Conservation (phyloP, 306 rosid genomes). For the Cucurbita moschata region DNA sequence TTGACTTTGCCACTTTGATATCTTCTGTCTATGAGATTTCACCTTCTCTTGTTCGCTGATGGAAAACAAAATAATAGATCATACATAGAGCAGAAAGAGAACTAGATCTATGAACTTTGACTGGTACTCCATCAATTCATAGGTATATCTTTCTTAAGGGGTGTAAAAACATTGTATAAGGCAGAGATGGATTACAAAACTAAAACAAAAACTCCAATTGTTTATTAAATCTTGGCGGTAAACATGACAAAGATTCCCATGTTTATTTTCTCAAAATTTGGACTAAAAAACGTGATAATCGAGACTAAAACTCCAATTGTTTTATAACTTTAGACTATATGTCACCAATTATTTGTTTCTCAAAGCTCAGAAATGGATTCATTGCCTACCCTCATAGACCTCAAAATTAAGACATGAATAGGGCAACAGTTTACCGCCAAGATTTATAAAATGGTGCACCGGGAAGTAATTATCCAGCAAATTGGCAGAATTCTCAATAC, state of each 20-base stretch:
- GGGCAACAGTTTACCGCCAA: neutral
- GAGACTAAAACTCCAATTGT: neutral
- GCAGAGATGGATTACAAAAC: neutral
- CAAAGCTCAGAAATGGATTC: neutral
- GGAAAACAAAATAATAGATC: slow-evolving; percentile 13
- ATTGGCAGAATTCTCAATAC: slow-evolving; percentile 10
- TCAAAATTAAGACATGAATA: neutral
- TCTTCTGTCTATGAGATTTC: slow-evolving; percentile 61
- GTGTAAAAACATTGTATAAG: neutral
- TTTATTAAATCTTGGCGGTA: no score
- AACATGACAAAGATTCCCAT: neutral
- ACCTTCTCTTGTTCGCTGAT: slow-evolving; percentile 81
- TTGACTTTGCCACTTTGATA: slow-evolving; percentile 86
- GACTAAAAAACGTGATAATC: neutral
- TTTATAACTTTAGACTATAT: neutral
- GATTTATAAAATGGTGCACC: neutral
- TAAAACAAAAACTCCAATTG: no score
- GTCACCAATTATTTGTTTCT: neutral
- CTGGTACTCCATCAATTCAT: neutral
- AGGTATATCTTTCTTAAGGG: neutral
- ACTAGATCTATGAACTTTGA: neutral
- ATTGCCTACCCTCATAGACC: neutral
- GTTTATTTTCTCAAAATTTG: neutral
- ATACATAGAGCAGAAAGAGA: slow-evolving; percentile 1
- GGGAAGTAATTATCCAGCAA: neutral